Evolutionary conservation across 2,329 filamentous ascomycete species (phyloP), one percentile per base, ranked within the genome.

Genomic region (Trichoderma sp.): DNA sequence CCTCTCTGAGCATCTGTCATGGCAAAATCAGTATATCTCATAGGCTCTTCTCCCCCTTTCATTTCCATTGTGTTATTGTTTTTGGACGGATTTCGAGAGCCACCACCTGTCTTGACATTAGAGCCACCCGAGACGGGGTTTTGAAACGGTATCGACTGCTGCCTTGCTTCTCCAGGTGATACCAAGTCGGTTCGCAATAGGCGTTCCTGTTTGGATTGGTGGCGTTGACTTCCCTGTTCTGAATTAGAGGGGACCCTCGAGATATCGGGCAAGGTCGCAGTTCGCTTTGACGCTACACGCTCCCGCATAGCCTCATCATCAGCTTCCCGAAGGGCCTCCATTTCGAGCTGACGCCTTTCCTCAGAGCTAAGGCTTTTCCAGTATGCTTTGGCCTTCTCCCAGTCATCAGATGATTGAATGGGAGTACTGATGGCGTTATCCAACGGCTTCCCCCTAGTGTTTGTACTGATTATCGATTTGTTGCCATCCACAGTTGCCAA

Each of bases 381-480:
- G 72, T 90, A 92, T 0, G 86, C 81, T 73, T 90, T 91, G 17
- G 89, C 86, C 64, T 86, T 83, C 70, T 89, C 87, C 91, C 90
- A 93, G 65, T 90, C 86, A 69, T 83, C 80, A 3, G 73, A 70
- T 5, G 69, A 68, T 22, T 67, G 53, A 6, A 63, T 37, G 8
- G 70, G 34, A 10, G 35, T 8, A 42, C 17, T 7, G 4, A 19
- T n/a, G 13, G 12, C 48, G 9, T 48, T n/a, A 27, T 67, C 67
- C 12, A 5, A 56, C 45, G n/a, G 17, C 10, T 53, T n/a, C 8
- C 5, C 45, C n/a, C 39, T 27, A 13, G 45, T 29, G 13, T 5
- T 64, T 45, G 35, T 2, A 42, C 19, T 25, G 8, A 48, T 19
- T 2, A 15, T 35, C 5, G 29, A 12, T 2, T 25, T 19, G 27